Evolutionary conservation across 208 protist species (phyloP).

Genomic region (Polymyxa betae): DNA sequence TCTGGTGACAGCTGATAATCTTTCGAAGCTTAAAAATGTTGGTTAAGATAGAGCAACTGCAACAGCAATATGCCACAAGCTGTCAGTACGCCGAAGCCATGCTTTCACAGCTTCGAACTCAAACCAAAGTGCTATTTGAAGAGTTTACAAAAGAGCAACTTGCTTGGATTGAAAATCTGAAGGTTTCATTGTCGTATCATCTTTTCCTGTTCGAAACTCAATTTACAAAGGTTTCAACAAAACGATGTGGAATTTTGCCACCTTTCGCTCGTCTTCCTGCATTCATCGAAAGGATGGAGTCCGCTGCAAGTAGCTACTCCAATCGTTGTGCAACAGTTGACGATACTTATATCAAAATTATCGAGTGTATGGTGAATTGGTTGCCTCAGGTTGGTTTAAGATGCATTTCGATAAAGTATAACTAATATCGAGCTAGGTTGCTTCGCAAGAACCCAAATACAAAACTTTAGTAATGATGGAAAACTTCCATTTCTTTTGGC

Average conservation of each 20-base stretch:
- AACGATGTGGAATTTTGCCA: background rate
- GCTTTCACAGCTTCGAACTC: background rate
- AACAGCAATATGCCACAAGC: background rate
- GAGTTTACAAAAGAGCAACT: conserved; percentile 47
- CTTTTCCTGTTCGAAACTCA: background rate
- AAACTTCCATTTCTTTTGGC: conserved; percentile 46
- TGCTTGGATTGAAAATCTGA: background rate
- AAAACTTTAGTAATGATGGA: conserved; percentile 30
- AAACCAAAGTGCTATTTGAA: background rate
- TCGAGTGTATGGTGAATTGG: conserved; percentile 30
- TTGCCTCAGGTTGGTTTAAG: background rate
- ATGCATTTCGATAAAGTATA: background rate
- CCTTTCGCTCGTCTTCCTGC: background rate
- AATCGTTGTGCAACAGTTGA: conserved; percentile 34
- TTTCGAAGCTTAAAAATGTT: background rate
- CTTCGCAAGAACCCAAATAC: conserved; percentile 34
- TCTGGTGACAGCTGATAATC: background rate
- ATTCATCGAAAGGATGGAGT: conserved; percentile 47
- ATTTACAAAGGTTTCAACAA: background rate
- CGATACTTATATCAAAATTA: conserved; percentile 5
- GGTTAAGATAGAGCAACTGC: conserved; percentile 42
- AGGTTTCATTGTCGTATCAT: background rate
- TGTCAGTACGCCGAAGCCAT: background rate
- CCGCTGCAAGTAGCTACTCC: background rate
- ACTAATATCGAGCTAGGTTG: background rate